Conservation (phyloP, 768 basidiomycete species). For the Phanerochaete carnosa region DNA sequence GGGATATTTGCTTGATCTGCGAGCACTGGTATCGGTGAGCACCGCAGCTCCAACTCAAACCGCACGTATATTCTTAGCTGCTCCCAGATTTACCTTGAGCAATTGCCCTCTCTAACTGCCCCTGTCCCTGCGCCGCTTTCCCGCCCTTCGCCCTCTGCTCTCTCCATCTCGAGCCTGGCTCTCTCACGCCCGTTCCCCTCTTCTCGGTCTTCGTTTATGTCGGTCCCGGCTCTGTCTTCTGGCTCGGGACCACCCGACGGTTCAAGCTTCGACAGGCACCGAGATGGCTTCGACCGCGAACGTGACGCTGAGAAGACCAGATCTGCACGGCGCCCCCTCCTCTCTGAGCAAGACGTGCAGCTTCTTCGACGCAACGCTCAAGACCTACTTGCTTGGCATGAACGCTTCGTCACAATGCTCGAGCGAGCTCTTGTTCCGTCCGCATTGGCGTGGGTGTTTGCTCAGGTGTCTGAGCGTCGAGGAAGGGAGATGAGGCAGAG, state of each 20-base stretch:
- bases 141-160: slow-evolving; percentile 16
- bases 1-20: slow-evolving; percentile 77
- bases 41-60: not conserved
- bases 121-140: slow-evolving; percentile 31
- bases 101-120: slow-evolving; percentile 30
- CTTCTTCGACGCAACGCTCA: slow-evolving; percentile 63
- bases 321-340: not conserved
- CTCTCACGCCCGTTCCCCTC: slow-evolving; percentile 14
- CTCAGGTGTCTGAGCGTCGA: slow-evolving; percentile 6
- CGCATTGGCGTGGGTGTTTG: slow-evolving; percentile 36
- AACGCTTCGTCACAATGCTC: slow-evolving; percentile 59
- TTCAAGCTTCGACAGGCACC: not conserved
- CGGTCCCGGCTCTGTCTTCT: slow-evolving; percentile 9
- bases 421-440: slow-evolving; percentile 45
- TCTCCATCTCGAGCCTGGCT: slow-evolving; percentile 18
- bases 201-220: slow-evolving; percentile 20
- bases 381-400: slow-evolving; percentile 66
- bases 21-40: slow-evolving; percentile 70
- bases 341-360: slow-evolving; percentile 37
- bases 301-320: not conserved
- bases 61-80: not conserved
- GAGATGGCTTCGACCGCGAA: not conserved
- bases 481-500: slow-evolving; percentile 6
- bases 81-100: slow-evolving; percentile 45
- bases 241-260: slow-evolving; percentile 1